These are phyloP conservation scores for Alternaria sp. DNA, from an alignment of 2,329 filamentous ascomycete genomes.

Conservation along the genomic window DNA sequence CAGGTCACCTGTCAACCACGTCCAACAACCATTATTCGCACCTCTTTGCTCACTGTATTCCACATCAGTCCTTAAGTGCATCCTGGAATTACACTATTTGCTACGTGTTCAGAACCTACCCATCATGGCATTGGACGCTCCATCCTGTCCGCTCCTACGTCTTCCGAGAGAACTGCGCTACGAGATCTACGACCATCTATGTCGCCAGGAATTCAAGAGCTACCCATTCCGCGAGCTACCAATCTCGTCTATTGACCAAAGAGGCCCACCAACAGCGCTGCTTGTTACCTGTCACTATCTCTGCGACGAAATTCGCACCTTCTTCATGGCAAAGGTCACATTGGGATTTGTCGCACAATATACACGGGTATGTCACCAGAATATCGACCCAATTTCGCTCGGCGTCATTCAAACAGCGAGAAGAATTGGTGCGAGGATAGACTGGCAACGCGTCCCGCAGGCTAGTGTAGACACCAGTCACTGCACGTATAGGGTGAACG, in stretches of 20 bases:
- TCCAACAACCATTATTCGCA: too few relatives aligned
- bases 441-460: not conserved
- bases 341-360: conserved; percentile 23
- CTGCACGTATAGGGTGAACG: conserved; percentile 4
- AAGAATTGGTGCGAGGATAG: conserved; percentile 16
- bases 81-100: not conserved
- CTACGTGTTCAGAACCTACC: fast-evolving
- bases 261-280: conserved; percentile 21
- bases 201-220: conserved; percentile 11
- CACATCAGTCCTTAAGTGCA: not conserved
- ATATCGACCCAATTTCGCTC: conserved; percentile 3
- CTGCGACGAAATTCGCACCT: conserved; percentile 19
- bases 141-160: conserved; percentile 13
- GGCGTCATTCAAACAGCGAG: conserved; percentile 7
- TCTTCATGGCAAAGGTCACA: conserved; percentile 27
- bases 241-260: conserved; percentile 25
- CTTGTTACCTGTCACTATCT: conserved; percentile 21
- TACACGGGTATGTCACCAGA: not conserved
- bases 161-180: conserved; percentile 29
- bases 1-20: not conserved
- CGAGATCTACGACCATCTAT: conserved; percentile 27
- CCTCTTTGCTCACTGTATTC: not conserved
- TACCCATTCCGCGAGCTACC: conserved; percentile 25
- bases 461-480: not conserved
- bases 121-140: not conserved